These are phyloP conservation scores for Prunus yedoensis DNA, from an alignment of 331 rosid genomes.

Conservation along the genomic window DNA sequence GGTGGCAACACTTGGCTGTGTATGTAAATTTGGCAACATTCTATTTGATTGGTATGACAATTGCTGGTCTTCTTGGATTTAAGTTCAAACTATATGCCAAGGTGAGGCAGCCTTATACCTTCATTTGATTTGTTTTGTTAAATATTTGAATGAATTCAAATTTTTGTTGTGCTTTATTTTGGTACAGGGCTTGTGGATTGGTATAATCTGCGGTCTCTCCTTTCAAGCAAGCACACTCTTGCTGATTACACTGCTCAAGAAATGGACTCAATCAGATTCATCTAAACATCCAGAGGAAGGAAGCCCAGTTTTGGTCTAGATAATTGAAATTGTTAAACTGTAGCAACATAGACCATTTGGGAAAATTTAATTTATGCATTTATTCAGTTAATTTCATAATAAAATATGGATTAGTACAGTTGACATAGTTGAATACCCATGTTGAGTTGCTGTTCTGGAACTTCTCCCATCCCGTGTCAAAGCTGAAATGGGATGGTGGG, in stretches of 20 bases:
- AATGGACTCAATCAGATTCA: conserved; percentile 36
- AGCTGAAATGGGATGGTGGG: no score
- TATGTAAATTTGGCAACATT: conserved; percentile 62
- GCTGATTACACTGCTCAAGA: conserved; percentile 35
- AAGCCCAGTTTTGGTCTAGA: neutral
- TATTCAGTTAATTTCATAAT: no score
- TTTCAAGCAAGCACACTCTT: conserved; percentile 57
- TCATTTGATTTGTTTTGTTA: neutral
- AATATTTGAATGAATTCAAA: neutral
- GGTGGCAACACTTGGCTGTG: conserved; percentile 67
- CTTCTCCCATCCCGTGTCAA: no score
- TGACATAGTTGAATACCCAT: no score
- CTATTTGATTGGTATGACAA: conserved; percentile 63
- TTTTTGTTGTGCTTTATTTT: neutral
- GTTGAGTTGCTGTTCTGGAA: no score
- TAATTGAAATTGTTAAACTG: no score
- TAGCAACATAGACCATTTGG: no score
- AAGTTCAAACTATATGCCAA: conserved; percentile 45
- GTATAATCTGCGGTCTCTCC: conserved; percentile 61
- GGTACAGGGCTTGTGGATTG: conserved; percentile 13
- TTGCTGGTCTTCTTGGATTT: conserved; percentile 58
- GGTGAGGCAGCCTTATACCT: conserved; percentile 33
- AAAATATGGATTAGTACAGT: no score
- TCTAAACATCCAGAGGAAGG: neutral
- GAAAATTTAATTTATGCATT: no score